phyloP scores from a whole-genome alignment of 371 early-diverging fungal genomes.

The Blakeslea trispora region DNA sequence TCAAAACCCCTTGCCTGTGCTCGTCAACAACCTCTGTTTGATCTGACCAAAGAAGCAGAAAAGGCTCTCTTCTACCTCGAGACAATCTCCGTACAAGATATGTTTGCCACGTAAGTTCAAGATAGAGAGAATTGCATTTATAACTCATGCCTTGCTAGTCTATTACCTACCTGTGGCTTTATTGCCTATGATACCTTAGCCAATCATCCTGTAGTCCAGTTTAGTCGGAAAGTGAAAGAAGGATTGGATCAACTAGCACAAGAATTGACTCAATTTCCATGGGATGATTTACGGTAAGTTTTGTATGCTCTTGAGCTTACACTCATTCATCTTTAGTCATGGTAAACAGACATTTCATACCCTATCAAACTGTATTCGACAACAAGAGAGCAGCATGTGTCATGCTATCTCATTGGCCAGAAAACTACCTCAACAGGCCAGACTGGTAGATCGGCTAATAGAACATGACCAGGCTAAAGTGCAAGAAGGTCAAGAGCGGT shows the following conservation, averaged over 20 bases:
- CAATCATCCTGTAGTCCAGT: constrained; percentile 61
- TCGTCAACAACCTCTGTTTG: constrained; percentile 82
- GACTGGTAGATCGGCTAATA: constrained; percentile 64
- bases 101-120: constrained; percentile 63
- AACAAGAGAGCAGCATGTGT: constrained; percentile 62
- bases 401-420: constrained; percentile 65
- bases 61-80: constrained; percentile 77
- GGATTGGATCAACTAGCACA: constrained; percentile 49
- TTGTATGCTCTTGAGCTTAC: not conserved
- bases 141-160: constrained; percentile 29
- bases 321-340: constrained; percentile 27
- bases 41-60: constrained; percentile 71
- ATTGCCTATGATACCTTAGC: constrained; percentile 77
- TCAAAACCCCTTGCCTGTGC: constrained; percentile 69
- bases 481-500: constrained; percentile 61
- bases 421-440: constrained; percentile 74
- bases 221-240: constrained; percentile 46
- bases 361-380: constrained; percentile 53
- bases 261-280: constrained; percentile 48
- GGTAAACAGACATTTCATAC: constrained; percentile 43
- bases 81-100: constrained; percentile 61
- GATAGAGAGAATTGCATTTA: too few species aligned
- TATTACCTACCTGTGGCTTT: constrained; percentile 74
- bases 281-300: constrained; percentile 54
- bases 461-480: constrained; percentile 46